Evolutionary conservation across 352 stramenopile species (phyloP), one percentile per base, ranked within the genome.

Genomic region (Phytophthora multivora): DNA sequence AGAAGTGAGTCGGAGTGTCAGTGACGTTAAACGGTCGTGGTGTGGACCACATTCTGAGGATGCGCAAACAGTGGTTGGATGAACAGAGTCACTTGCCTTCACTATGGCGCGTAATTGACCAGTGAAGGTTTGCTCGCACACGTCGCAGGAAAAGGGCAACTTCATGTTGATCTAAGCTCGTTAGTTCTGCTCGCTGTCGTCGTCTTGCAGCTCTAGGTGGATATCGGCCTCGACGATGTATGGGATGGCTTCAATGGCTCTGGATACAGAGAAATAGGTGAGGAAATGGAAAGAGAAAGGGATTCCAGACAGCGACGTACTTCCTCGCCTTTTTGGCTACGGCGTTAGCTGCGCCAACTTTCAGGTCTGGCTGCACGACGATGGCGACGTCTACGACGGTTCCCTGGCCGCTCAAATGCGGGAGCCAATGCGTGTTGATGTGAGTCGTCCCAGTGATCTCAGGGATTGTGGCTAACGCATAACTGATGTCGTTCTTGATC

Each of bases 151-250:
- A 54, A 60, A 60, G 15, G 18, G 58, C 40, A 54, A 66, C 49
- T 36, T 63, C 16, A 40, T 41, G 31, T 36, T 35, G 33, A 55
- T 47, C 11, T 30, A 39, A 5, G 28, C 19, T 26, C 10, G 9
- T 31, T 13, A 48, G 18, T 15, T 39, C 25, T 47, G 38, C 19
- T 83, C 75, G 13, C 30, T 59, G 47, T 89, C 79, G 18, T 79
- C 74, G 48, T 92, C 83, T 30, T 78, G 75, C 5, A 95, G 76
- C 57, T 95, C 86, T n/a, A 95, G 51, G 53, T 95, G 86, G 45
- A 95, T 92, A 43, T 95, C 86, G 2, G 86, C 86, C 48, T 91
- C 78, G 0, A 79, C 77, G 13, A 95, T 83, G 46, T 93, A 95
- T 30, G 83, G 62, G 38, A 95, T 89, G 13, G 69, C 63, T 70